Evolutionary conservation across 2,329 filamentous ascomycete species (phyloP).

Genomic region (Sclerotinia borealis): DNA sequence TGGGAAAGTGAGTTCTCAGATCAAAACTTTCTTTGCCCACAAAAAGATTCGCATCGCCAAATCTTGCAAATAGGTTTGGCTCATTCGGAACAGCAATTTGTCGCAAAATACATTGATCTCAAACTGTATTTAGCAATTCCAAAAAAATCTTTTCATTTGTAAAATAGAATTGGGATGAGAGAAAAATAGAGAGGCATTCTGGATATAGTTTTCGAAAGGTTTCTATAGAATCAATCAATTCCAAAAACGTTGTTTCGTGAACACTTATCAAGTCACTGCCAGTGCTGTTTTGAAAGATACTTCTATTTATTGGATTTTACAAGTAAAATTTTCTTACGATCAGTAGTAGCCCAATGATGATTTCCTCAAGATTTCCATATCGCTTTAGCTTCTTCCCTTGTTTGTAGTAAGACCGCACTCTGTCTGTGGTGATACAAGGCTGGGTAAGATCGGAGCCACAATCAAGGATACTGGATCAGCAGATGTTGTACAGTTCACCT

Average conservation of each 20-base stretch:
- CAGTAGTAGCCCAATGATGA: not conserved
- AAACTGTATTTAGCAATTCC: not conserved
- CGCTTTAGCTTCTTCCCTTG: not conserved
- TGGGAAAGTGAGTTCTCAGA: not conserved
- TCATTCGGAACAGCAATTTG: too few relatives aligned
- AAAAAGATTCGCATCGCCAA: not conserved
- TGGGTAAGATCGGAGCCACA: not conserved
- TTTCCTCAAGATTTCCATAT: not conserved
- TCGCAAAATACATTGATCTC: not conserved
- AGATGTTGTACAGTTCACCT: not conserved
- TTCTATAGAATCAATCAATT: not conserved
- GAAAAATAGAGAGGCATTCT: not conserved
- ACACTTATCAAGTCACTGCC: too few relatives aligned
- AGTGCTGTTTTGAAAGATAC: too few relatives aligned
- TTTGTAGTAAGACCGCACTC: not conserved
- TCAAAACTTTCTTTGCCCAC: too few relatives aligned
- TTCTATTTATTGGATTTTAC: too few relatives aligned
- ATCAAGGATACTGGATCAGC: too few relatives aligned
- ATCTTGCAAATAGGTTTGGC: not conserved
- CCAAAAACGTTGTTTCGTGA: too few relatives aligned
- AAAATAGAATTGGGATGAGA: not conserved
- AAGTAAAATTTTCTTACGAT: too few relatives aligned
- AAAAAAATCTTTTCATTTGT: not conserved
- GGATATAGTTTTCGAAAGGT: not conserved
- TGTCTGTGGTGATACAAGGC: not conserved